Percentiles rank a stretch among this genome's conserved stretches.
phyloP scores from a whole-genome alignment of 345 rosid genomes.

The Hibiscus mutabilis region DNA sequence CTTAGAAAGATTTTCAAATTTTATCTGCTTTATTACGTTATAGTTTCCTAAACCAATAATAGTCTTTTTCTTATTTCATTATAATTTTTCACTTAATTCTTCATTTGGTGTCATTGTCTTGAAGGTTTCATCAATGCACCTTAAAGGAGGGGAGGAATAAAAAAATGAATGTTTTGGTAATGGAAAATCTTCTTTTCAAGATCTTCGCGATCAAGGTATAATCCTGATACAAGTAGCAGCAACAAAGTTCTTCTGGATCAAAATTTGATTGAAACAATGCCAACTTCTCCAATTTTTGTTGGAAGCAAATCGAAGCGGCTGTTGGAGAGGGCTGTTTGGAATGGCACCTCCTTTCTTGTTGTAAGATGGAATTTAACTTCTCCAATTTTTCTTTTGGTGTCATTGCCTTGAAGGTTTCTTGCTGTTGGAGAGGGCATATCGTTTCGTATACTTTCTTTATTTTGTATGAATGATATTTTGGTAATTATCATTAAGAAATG shows the following conservation, averaged over 20 bases:
- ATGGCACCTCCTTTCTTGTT: slow-evolving; percentile 89
- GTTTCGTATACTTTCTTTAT: neutral
- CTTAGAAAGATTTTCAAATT: neutral
- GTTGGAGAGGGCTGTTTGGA: slow-evolving; percentile 96
- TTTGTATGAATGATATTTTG: slow-evolving; percentile 6
- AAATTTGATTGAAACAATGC: too few relatives aligned
- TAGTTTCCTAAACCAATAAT: neutral
- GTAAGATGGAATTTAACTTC: slow-evolving; percentile 40
- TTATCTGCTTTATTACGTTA: neutral
- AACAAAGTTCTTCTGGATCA: too few relatives aligned
- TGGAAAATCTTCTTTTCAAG: too few relatives aligned
- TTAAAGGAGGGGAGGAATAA: slow-evolving; percentile 88
- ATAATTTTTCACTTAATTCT: slow-evolving; percentile 1
- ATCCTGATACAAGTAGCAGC: too few relatives aligned
- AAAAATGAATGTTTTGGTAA: slow-evolving; percentile 90
- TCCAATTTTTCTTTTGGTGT: too few relatives aligned
- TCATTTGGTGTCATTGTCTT: slow-evolving; percentile 17
- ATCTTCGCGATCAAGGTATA: too few relatives aligned
- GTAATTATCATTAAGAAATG: neutral
- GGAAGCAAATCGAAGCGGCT: slow-evolving; percentile 84
- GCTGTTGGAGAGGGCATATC: neutral
- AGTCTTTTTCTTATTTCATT: slow-evolving; percentile 1
- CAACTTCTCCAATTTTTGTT: too few relatives aligned
- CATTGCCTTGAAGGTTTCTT: too few relatives aligned
- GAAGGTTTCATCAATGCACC: slow-evolving; percentile 78